Evolutionary conservation across 169 alveolate genomes (phyloP), one percentile per base, ranked within the genome.

Genomic region (Sarcocystis neurona): DNA sequence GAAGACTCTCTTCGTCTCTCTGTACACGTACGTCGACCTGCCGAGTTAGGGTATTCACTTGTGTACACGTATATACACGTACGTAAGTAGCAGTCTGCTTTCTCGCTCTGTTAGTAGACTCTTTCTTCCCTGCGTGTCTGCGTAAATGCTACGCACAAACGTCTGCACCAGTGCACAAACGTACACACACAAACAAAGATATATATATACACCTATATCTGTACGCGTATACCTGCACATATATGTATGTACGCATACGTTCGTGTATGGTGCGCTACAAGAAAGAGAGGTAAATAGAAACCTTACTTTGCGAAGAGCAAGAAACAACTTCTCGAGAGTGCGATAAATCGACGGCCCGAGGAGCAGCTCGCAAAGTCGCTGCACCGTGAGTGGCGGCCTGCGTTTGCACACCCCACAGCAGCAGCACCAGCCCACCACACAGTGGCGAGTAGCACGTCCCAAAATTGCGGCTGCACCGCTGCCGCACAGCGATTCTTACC

Each of bases 371-470:
- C 82, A 72, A 6, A 72, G 82, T 32, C 82, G 53, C 82, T 72
- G 82, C n/a, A 72, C 82, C 34, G 82, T 72, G 18, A 72, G 43
- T 10, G 82, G 82, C 18, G 82, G 82, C 46, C 82, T 72, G 75
- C 8, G 56, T 6, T 53, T 15, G 30, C 12, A 12, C 23, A 23
- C 66, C 23, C 66, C 23, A 15, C 66, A 53, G 66, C 12, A 53
- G 66, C 30, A 12, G 12, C 66, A 23, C 12, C 66, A 15, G 23
- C 30, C 66, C 23, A 53, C 30, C 66, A 53, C 66, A 23, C 12
- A 53, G 66, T 53, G 30, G 23, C 30, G 30, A 23, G 66, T 15
- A 12, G 23, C 23, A 15, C 66, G 12, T 23, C 23, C 66, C 66
- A 53, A 53, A 53, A 12, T 23, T 23, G 66, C 66, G 12, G 15